These are phyloP conservation scores for Colletotrichum noveboracense DNA, from an alignment of 2,329 filamentous ascomycete species.

Conservation along the genomic window DNA sequence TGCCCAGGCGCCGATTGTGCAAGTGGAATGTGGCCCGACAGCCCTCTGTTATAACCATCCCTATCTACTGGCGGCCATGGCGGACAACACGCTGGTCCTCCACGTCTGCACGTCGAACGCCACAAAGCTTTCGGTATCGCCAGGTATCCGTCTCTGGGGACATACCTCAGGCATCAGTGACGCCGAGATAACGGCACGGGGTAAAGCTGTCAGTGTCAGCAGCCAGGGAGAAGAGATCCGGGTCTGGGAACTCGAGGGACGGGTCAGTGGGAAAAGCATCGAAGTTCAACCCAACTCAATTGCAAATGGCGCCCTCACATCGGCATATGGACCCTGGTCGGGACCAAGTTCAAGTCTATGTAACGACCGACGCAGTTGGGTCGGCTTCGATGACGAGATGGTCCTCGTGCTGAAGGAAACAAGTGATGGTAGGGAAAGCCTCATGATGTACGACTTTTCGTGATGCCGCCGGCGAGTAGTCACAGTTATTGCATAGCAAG, in stretches of 20 bases:
- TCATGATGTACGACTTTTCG: slow-evolving; percentile 92
- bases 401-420: slow-evolving; percentile 85
- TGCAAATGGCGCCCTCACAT: background rate
- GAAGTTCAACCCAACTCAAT: slow-evolving; percentile 50
- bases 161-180: slow-evolving; percentile 90
- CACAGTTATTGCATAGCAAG: background rate
- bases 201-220: slow-evolving; percentile 91
- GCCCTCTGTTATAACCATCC: slow-evolving; percentile 78
- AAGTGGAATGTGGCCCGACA: slow-evolving; percentile 53
- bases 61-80: slow-evolving; percentile 82
- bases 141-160: slow-evolving; percentile 82
- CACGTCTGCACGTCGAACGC: slow-evolving; percentile 80
- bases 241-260: slow-evolving; percentile 88
- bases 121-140: slow-evolving; percentile 69
- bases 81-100: slow-evolving; percentile 86
- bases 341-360: slow-evolving; percentile 29
- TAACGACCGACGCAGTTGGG: slow-evolving; percentile 65
- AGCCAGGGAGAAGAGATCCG: slow-evolving; percentile 78
- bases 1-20: slow-evolving; percentile 11
- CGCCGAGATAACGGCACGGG: slow-evolving; percentile 81
- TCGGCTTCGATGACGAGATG: slow-evolving; percentile 91
- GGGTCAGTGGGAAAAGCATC: slow-evolving; percentile 55
- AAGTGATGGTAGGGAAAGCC: slow-evolving; percentile 68
- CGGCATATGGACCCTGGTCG: background rate
- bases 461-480: slow-evolving; percentile 25